These are phyloP conservation scores for Lactifluus hygrophoroides DNA, from an alignment of 768 basidiomycete genomes.

Conservation along the genomic window DNA sequence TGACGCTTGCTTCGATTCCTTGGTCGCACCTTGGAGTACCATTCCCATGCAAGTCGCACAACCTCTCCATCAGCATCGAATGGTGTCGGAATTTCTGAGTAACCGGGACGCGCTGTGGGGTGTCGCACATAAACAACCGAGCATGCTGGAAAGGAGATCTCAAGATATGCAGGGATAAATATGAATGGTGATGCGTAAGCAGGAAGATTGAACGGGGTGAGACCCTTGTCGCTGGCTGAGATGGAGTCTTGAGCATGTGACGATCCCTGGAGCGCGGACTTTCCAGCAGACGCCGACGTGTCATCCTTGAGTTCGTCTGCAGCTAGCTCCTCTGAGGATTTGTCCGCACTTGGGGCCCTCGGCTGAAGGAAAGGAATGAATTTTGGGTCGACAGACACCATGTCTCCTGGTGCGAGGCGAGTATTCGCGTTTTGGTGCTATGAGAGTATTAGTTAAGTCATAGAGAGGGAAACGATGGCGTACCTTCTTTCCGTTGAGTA, in stretches of 20 bases:
- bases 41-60: conserved; percentile 91
- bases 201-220: conserved; percentile 81
- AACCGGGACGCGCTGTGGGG: conserved; percentile 92
- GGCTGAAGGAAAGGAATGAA: conserved; percentile 64
- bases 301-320: conserved; percentile 22
- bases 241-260: conserved; percentile 4
- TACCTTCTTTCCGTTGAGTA: conserved; percentile 86
- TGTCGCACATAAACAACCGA: conserved; percentile 91
- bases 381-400: conserved; percentile 80
- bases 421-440: conserved; percentile 83
- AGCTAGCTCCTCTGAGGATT: conserved; percentile 14
- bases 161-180: conserved; percentile 89
- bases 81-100: conserved; percentile 92
- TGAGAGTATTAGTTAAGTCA: not conserved
- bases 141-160: conserved; percentile 80
- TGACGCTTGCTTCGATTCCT: conserved; percentile 33
- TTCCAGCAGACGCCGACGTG: conserved; percentile 5
- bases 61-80: conserved; percentile 94
- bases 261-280: not conserved
- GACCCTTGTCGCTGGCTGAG: conserved; percentile 14
- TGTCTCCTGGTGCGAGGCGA: conserved; percentile 86
- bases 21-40: conserved; percentile 71
- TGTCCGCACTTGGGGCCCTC: conserved; percentile 25
- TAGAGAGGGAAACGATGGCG: conserved; percentile 21
- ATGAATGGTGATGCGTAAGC: conserved; percentile 82